phyloP scores from a whole-genome alignment of 1,284 basidiomycete genomes.

The Leccinum colubrinum region DNA sequence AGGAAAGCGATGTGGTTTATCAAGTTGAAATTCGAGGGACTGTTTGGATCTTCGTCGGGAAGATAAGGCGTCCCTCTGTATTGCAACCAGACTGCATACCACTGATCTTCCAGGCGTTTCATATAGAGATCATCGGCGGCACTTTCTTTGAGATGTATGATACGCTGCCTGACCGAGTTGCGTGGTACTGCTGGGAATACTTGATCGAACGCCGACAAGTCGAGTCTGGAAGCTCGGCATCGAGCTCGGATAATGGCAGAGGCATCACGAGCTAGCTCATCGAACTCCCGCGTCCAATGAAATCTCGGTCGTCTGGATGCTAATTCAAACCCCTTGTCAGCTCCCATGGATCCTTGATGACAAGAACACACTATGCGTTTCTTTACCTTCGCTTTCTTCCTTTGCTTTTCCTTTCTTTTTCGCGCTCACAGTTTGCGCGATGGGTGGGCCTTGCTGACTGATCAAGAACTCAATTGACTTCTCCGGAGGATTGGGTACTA shows the following conservation, averaged over 20 bases:
- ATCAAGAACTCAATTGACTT: conserved; percentile 56
- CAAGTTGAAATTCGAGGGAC: conserved; percentile 74
- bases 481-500: conserved; percentile 45
- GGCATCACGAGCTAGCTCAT: conserved; percentile 84
- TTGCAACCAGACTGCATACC: conserved; percentile 74
- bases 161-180: conserved; percentile 65
- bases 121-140: conserved; percentile 75
- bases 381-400: conserved; percentile 30
- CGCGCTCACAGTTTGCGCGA: conserved; percentile 20
- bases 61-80: conserved; percentile 67
- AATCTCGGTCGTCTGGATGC: conserved; percentile 59
- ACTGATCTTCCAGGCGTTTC: conserved; percentile 77
- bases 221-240: conserved; percentile 60
- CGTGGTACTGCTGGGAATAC: conserved; percentile 73
- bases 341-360: background rate
- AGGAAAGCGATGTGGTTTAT: conserved; percentile 77
- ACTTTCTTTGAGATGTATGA: conserved; percentile 56
- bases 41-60: conserved; percentile 69
- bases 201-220: conserved; percentile 72
- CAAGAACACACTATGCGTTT: conserved; percentile 9
- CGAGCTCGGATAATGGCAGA: conserved; percentile 81
- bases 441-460: conserved; percentile 52
- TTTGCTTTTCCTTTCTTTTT: conserved; percentile 41
- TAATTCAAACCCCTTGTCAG: conserved; percentile 19
- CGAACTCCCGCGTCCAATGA: conserved; percentile 82